These are phyloP conservation scores for Eucalyptus dawsonii DNA, from an alignment of 345 rosid species.

Conservation along the genomic window DNA sequence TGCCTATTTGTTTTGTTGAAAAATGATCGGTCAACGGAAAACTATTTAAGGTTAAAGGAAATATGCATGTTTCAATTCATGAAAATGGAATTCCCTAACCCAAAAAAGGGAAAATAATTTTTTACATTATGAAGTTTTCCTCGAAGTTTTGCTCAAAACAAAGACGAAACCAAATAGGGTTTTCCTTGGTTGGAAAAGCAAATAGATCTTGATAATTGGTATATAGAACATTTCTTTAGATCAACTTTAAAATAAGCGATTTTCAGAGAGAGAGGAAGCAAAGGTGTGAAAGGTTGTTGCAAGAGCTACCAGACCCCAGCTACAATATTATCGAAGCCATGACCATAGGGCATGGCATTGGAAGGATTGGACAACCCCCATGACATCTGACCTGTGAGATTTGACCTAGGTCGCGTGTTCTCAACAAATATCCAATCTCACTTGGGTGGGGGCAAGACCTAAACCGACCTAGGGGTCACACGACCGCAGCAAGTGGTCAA, in stretches of 20 bases:
- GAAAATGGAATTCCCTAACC: neutral
- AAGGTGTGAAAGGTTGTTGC: neutral
- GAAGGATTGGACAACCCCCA: neutral
- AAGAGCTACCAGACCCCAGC: neutral
- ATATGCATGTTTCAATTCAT: neutral
- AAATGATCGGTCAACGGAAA: rapidly evolving
- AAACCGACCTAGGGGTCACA: neutral
- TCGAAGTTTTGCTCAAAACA: no score
- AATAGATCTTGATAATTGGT: neutral
- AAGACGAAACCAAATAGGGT: neutral
- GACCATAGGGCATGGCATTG: neutral
- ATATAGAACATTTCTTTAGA: neutral
- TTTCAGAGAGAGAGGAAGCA: neutral
- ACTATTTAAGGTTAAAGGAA: neutral
- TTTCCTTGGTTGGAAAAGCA: neutral
- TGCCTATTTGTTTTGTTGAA: rapidly evolving
- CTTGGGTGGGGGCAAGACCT: neutral
- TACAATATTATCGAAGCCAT: neutral
- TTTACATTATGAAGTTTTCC: neutral
- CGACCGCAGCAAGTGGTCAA: neutral
- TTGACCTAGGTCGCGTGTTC: neutral
- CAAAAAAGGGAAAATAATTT: neutral
- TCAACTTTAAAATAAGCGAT: neutral
- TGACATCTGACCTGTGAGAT: neutral
- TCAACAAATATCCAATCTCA: neutral